These are phyloP conservation scores for Prunus mira DNA, from an alignment of 306 rosid species.

Conservation along the genomic window DNA sequence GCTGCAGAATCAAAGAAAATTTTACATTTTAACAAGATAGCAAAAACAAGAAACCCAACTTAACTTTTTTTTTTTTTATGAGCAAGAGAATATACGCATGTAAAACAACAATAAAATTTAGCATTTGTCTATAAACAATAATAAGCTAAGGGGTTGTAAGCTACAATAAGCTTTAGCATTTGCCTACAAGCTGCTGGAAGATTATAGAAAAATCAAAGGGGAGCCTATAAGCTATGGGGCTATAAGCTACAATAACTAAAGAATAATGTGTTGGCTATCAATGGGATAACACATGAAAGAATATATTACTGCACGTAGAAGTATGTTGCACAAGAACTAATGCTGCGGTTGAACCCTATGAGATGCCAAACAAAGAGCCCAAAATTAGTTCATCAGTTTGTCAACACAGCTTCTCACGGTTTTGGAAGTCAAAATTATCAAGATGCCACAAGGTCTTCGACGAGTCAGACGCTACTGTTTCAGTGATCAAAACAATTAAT, in stretches of 20 bases:
- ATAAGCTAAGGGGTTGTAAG: no score
- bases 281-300: constrained; percentile 58
- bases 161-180: constrained; percentile 1
- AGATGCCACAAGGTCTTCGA: constrained; percentile 26
- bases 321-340: constrained; percentile 10
- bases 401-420: constrained; percentile 25
- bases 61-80: not conserved
- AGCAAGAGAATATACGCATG: constrained; percentile 22
- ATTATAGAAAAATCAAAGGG: constrained; percentile 19
- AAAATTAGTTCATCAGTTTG: constrained; percentile 25
- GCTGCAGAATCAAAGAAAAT: not conserved
- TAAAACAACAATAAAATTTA: constrained; percentile 26
- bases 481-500: constrained; percentile 19
- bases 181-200: constrained; percentile 9
- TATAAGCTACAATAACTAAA: constrained; percentile 40
- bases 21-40: not conserved
- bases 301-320: constrained; percentile 22
- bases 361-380: constrained; percentile 22
- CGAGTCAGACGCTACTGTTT: constrained; percentile 31
- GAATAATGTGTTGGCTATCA: constrained; percentile 26
- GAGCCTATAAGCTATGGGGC: not conserved
- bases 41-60: not conserved
- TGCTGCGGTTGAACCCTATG: constrained; percentile 19
- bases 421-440: constrained; percentile 28
- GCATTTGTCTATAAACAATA: not conserved